Base-by-base conservation (phyloP, 768 basidiomycete species). In the Pholiota molesta region DNA sequence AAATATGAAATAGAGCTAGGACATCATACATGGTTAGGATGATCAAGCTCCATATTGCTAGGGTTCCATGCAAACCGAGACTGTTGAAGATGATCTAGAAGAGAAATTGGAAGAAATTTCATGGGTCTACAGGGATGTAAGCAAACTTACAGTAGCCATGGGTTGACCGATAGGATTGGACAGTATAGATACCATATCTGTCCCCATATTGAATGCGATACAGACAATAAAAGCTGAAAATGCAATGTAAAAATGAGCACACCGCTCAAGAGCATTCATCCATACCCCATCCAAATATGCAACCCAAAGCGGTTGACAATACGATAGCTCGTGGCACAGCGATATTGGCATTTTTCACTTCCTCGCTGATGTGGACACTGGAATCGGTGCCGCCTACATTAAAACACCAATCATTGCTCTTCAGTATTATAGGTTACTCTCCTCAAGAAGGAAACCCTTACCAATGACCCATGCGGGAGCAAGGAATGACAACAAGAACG, bases 241-340 rank as follows among this genome's bases (percentile, higher is more conserved):
- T 45, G 16, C 31, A 5, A 23, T 14, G n/a, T 28, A 5, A 17
- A 53, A 13, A 39, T 7, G 17, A 5, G 44, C 5, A 55, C 5
- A 6, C 16, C 33, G 14, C 9, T n/a, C 45, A 52, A 17, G 31
- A 51, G 19, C 21, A 9, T 16, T 35, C 33, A 19, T 21, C 61
- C 79, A 21, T 72, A 86, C 85, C 84, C 78, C 80, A 83, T 42
- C 86, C 86, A 21, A 87, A 75, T 21, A 85, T 61, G 55, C 81
- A 80, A 40, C 81, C 81, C 21, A 83, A 79, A 7, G 74, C 79
- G 26, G 81, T 82, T 0, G 88, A 79, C 33, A 71, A 67, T 26
- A 81, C 77, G 33, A 90, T 88, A 5, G 86, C 86, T 75, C 80
- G 85, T 0, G 89, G 89, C 3, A 89, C 85, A 5, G 87, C 86